phyloP scores from a whole-genome alignment of 73 alveolate species.

The Paramecium caudatum region DNA sequence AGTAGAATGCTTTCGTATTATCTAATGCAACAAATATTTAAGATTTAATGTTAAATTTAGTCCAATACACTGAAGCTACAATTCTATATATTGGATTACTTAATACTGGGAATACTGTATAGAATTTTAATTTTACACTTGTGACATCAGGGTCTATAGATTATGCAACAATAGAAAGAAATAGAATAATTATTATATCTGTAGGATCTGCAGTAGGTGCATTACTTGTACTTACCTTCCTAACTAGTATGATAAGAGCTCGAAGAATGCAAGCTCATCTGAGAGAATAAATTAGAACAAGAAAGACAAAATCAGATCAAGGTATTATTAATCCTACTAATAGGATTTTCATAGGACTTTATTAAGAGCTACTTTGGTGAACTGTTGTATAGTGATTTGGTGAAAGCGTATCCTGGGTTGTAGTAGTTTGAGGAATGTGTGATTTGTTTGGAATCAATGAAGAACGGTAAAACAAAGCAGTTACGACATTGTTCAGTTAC shows the following conservation, averaged over 20 bases:
- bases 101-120: neutral
- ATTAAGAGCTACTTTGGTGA: neutral
- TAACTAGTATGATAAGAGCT: neutral
- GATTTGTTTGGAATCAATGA: conserved; percentile 45
- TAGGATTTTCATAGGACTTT: neutral
- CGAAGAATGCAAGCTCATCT: neutral
- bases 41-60: too few species aligned
- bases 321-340: neutral
- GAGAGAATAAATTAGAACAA: neutral
- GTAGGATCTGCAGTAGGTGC: conserved; percentile 37
- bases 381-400: neutral
- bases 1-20: too few species aligned
- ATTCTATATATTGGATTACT: neutral
- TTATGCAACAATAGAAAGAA: neutral
- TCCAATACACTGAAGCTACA: neutral
- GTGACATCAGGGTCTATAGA: neutral
- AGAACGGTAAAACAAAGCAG: neutral
- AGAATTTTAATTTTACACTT: neutral
- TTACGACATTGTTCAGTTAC: conserved; percentile 23
- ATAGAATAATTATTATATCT: conserved; percentile 24
- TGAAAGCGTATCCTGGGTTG: neutral
- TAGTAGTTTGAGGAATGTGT: conserved; percentile 36
- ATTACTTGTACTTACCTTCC: neutral
- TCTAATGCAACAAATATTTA: too few species aligned
- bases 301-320: neutral